Evolutionary conservation across 371 early-diverging fungal genomes (phyloP), one percentile per base, ranked within the genome.

Genomic region (Dinochytrium kinnereticum): DNA sequence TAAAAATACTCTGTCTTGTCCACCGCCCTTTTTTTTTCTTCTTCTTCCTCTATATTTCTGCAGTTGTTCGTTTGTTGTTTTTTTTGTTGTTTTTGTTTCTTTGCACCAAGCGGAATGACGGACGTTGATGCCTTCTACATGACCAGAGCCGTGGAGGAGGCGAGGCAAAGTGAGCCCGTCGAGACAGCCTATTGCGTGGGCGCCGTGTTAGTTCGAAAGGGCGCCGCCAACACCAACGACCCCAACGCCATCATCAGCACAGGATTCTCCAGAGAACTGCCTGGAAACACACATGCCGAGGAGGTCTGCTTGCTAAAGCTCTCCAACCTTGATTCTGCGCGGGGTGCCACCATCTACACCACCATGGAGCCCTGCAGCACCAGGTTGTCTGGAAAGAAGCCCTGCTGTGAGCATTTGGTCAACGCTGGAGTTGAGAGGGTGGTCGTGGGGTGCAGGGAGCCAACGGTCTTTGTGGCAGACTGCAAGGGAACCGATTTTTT

Each of bases 251-350:
- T 94, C 28, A 84, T 94, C 0, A 71, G 89, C 0, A 91, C 90
- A 21, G 95, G 95, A 5, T 95, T 78, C 72, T 95, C 95, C 24
- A 89, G 95, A 61, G 96, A 95, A 79, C 77, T 96, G 34, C 91
- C 91, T 15, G 96, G 95, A 7, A 96, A 96, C 79, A 95, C 95
- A 0, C 96, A 96, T 78, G 96, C 96, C 10, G 96, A 96, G 76
- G 91, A 96, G 84, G 89, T 91, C 70, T 89, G 90, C 37, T 81
- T 95, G 0, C 50, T 86, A 36, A 96, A 96, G 78, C 81, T 93
- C 1, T 38, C 73, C n/a, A 31, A 59, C 37, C 44, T 57, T 17
- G 5, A 49, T 61, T 59, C 59, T 13, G 78, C 75, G 21, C 15
- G 55, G 7, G 76, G 80, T 39, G 84, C 84, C 2, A 89, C 90